Percentiles rank a stretch among this genome's conserved stretches.
Conservation (phyloP, 345 rosid genomes). For the Conringia planisiliqua region DNA sequence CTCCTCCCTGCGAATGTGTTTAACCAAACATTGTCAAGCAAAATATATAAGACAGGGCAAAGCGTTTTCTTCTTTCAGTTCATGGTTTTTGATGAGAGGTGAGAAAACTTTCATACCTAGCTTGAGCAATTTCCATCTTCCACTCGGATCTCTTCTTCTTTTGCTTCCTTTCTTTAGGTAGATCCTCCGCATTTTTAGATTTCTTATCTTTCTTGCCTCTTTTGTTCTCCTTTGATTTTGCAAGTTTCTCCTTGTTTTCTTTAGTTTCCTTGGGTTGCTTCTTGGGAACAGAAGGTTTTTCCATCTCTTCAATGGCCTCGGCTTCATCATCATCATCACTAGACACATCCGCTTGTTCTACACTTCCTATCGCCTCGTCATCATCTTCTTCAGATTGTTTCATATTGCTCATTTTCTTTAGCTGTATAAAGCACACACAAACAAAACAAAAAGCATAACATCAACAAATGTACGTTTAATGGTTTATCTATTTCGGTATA, state of each 20-base stretch:
- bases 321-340: conserved; percentile 19
- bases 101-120: conserved; percentile 41
- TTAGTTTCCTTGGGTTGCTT: conserved; percentile 8
- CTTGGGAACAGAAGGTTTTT: background rate
- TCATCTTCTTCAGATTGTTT: conserved; percentile 38
- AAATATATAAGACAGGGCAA: background rate
- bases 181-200: conserved; percentile 21
- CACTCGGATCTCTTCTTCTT: conserved; percentile 56
- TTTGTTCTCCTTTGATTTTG: conserved; percentile 11
- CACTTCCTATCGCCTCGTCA: conserved; percentile 42
- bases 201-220: background rate
- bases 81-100: background rate
- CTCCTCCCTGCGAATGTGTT: conserved; percentile 58
- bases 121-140: conserved; percentile 55
- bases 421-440: conserved; percentile 37
- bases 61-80: background rate
- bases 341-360: conserved; percentile 38
- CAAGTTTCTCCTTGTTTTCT: conserved; percentile 16
- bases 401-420: conserved; percentile 80
- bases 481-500: background rate
- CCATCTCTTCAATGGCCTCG: conserved; percentile 14
- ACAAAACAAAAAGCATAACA: background rate
- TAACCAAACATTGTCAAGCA: background rate
- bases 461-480: background rate
- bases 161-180: conserved; percentile 26